Base-by-base conservation (phyloP, 257 asterid genomes). In the Solanum phureja region DNA sequence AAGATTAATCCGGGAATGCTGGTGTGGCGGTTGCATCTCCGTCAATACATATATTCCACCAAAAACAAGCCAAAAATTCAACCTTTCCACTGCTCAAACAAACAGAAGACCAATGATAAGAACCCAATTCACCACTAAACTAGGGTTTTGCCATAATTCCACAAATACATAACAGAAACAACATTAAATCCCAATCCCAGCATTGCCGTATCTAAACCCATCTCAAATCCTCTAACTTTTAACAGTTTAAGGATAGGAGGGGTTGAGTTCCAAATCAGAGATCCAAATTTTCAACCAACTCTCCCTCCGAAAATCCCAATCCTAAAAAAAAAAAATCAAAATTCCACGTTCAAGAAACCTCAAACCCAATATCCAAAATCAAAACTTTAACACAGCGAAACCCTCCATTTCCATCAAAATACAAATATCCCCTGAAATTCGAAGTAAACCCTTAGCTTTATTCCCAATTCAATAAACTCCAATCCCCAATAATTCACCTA, bases 11-110 rank as follows among this genome's bases (percentile, higher is more conserved):
- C 98, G 96, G 19, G 97, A 90, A 90, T 89, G 93, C 92, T 93
- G 98, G 88, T 91, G 89, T 88, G 98, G 96, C 44, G 96, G 95
- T 87, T 93, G 94, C 99, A 96, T 96, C 91, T 91, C 94, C 87
- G 87, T 91, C 87, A 93, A 87, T 23, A 89, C 86, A 91, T 90
- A 91, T 92, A 91, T 87, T 92, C 93, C 96, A 96, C 90, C 87
- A 86, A 92, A 84, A 90, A 89, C 83, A 87, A 88, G 76, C 89
- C 69, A 88, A 88, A 88, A 83, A 83, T 49, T 85, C 62, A 90
- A 92, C 46, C 85, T 73, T 38, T 69, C 82, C 91, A 82, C 89
- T 42, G 85, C 62, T 84, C 89, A 88, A 85, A 83, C 27, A 38
- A 71, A 31, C 91, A 34, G 64, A 86, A 79, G 87, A 34, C 60